phyloP scores from a whole-genome alignment of 1,139 yeast genomes.

The Yamadazyma dendronema region DNA sequence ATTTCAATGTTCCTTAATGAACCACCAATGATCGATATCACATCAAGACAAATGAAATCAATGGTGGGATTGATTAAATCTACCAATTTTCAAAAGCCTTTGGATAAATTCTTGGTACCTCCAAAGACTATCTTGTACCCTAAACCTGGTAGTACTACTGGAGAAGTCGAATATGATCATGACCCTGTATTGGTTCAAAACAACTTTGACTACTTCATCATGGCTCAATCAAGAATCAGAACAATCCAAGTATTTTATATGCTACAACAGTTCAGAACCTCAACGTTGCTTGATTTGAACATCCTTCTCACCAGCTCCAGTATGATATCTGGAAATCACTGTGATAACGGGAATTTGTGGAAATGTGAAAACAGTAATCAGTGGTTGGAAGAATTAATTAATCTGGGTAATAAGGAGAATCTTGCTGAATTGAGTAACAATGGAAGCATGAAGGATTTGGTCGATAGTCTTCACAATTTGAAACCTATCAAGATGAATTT shows the following conservation, averaged over 20 bases:
- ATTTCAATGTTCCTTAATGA: slow-evolving; percentile 83
- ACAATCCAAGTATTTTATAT: slow-evolving; percentile 79
- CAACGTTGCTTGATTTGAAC: slow-evolving; percentile 58
- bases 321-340: slow-evolving; percentile 72
- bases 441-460: slow-evolving; percentile 46
- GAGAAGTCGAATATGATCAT: slow-evolving; percentile 19
- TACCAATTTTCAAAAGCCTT: slow-evolving; percentile 71
- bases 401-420: slow-evolving; percentile 3
- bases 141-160: slow-evolving; percentile 1
- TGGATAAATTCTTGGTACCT: slow-evolving; percentile 60
- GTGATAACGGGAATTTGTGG: slow-evolving; percentile 72
- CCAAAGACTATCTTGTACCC: slow-evolving; percentile 34
- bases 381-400: slow-evolving; percentile 45
- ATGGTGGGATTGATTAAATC: slow-evolving; percentile 77
- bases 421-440: slow-evolving; percentile 61
- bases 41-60: slow-evolving; percentile 73
- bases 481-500: slow-evolving; percentile 45
- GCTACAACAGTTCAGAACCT: slow-evolving; percentile 67
- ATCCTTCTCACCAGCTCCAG: slow-evolving; percentile 56
- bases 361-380: slow-evolving; percentile 51
- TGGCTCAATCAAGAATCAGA: slow-evolving; percentile 81
- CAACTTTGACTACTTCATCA: slow-evolving; percentile 71
- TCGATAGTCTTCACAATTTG: slow-evolving; percentile 48
- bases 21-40: slow-evolving; percentile 65
- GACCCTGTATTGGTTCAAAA: slow-evolving; percentile 23